Evolutionary conservation across 768 basidiomycete species (phyloP).

Genomic region (Russula foetens): DNA sequence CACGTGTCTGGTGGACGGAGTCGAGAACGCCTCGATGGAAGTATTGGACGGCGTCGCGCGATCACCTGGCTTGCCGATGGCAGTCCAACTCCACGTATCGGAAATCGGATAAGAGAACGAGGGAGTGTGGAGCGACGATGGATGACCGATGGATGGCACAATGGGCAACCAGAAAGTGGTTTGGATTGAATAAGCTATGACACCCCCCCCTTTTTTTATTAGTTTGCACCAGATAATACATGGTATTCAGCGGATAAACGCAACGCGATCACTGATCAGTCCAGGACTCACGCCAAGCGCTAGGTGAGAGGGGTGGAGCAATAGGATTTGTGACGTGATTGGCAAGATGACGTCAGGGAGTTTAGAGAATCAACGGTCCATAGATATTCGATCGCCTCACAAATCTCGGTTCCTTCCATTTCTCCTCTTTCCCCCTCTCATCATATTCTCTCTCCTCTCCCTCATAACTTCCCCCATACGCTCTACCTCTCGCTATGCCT

Average conservation of each 20-base stretch:
- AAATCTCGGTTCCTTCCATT: neutral
- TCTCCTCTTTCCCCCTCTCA: neutral
- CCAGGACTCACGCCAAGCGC: too few species aligned
- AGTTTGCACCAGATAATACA: neutral
- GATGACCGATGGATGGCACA: neutral
- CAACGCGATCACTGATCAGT: too few species aligned
- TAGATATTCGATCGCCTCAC: slow-evolving; percentile 4
- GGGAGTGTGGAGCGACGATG: slow-evolving; percentile 12
- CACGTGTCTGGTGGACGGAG: neutral
- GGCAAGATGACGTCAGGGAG: slow-evolving; percentile 13
- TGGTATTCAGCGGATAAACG: too few species aligned
- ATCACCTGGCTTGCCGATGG: slow-evolving; percentile 3
- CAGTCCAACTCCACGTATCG: neutral
- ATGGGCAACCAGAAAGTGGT: neutral
- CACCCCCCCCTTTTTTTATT: neutral
- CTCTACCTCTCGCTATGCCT: slow-evolving; percentile 3
- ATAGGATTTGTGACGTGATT: slow-evolving; percentile 8
- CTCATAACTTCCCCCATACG: neutral
- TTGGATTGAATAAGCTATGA: neutral
- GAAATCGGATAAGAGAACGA: slow-evolving; percentile 1
- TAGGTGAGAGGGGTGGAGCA: too few species aligned
- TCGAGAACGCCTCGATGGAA: neutral
- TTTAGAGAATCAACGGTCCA: neutral
- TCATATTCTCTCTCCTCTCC: neutral
- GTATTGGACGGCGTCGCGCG: slow-evolving; percentile 10